phyloP scores from a whole-genome alignment of 2,329 filamentous ascomycete genomes.

The Monosporascus ibericus region DNA sequence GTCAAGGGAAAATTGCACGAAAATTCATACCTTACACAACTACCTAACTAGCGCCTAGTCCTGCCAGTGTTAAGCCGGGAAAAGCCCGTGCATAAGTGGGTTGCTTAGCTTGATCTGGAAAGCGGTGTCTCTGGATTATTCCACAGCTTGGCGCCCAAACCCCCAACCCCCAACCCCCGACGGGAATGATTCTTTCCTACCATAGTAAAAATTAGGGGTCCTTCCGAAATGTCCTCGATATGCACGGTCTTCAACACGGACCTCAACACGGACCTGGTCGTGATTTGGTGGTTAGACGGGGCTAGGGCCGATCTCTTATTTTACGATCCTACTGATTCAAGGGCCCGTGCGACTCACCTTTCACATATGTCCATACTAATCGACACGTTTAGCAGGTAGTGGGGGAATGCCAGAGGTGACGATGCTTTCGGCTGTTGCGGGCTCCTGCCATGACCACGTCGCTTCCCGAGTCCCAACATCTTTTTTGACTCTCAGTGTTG shows the following conservation, averaged over 20 bases:
- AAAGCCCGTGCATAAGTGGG: background rate
- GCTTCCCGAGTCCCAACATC: too few relatives aligned
- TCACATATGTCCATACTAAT: background rate
- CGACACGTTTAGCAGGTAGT: background rate
- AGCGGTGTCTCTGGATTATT: background rate
- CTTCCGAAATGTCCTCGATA: background rate
- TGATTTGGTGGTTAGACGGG: background rate
- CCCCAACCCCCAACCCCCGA: background rate
- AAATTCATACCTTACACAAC: background rate
- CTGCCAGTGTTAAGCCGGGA: background rate
- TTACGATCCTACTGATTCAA: background rate
- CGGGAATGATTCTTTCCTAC: background rate
- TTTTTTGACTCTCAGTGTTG: too few relatives aligned
- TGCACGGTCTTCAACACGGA: background rate
- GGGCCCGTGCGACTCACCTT: background rate
- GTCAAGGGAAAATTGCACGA: background rate
- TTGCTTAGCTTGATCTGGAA: background rate
- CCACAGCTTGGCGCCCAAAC: background rate
- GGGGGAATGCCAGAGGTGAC: background rate
- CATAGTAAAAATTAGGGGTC: background rate
- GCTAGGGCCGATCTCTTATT: background rate
- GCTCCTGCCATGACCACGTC: too few relatives aligned
- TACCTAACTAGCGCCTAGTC: background rate
- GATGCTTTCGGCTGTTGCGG: background rate
- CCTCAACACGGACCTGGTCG: background rate